Conservation (phyloP, 192 early-diverging fungal species). For the Oehlia diaphana region DNA sequence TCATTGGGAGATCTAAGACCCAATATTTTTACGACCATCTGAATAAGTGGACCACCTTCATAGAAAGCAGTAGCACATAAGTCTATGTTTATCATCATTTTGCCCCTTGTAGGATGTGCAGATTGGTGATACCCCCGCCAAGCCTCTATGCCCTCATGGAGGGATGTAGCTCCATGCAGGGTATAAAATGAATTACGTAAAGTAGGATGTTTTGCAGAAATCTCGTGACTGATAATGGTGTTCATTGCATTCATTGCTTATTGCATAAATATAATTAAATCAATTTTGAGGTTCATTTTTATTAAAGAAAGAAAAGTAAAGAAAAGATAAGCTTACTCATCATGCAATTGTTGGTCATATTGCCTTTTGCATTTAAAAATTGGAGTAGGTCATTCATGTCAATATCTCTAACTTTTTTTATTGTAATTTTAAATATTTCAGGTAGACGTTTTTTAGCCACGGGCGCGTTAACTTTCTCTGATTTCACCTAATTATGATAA, state of each 20-base stretch:
- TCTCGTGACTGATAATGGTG: constrained; percentile 50
- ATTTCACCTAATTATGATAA: constrained; percentile 37
- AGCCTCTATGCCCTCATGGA: constrained; percentile 73
- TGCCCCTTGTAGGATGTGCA: constrained; percentile 53
- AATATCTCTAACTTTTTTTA: constrained; percentile 56
- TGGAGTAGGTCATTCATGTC: constrained; percentile 60
- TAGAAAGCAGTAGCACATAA: constrained; percentile 67
- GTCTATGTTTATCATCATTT: constrained; percentile 73
- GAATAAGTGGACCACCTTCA: constrained; percentile 64
- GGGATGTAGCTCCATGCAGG: constrained; percentile 48
- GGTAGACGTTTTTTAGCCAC: constrained; percentile 35
- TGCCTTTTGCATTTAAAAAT: constrained; percentile 49
- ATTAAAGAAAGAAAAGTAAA: background rate
- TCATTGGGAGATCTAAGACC: constrained; percentile 47
- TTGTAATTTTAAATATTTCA: constrained; percentile 57
- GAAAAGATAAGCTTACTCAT: constrained; percentile 6
- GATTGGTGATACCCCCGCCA: constrained; percentile 94
- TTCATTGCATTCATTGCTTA: constrained; percentile 62
- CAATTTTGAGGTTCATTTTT: background rate
- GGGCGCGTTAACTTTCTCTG: constrained; percentile 32
- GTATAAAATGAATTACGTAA: constrained; percentile 91
- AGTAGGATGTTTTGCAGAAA: constrained; percentile 69
- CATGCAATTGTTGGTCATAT: constrained; percentile 38
- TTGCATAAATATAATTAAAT: background rate
- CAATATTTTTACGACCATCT: constrained; percentile 68